These are phyloP conservation scores for Aspergillus fumigatiaffinis DNA, from an alignment of 2,329 filamentous ascomycete species.

Conservation along the genomic window DNA sequence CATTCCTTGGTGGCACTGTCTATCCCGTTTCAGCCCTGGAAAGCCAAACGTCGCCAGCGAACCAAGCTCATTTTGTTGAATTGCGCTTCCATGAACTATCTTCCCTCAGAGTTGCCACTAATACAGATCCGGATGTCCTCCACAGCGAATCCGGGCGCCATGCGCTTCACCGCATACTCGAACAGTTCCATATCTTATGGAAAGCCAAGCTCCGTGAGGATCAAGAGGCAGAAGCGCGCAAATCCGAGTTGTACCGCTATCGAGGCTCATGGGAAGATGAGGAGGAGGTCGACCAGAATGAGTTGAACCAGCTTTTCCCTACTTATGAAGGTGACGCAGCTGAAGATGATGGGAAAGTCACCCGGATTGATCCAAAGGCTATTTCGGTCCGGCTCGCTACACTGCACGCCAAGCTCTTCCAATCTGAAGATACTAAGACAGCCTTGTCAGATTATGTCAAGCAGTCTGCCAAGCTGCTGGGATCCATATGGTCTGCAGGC, in stretches of 20 bases:
- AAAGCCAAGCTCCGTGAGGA: conserved; percentile 71
- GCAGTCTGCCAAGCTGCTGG: conserved; percentile 32
- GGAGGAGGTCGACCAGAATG: conserved; percentile 68
- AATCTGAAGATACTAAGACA: conserved; percentile 23
- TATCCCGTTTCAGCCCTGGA: conserved; percentile 17
- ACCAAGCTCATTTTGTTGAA: conserved; percentile 28
- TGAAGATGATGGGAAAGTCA: conserved; percentile 27
- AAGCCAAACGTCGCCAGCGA: conserved; percentile 4
- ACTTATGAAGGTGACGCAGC: conserved; percentile 59
- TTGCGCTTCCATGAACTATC: conserved; percentile 36
- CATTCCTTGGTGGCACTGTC: conserved; percentile 33
- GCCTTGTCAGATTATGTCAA: conserved; percentile 33
- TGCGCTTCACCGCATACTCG: conserved; percentile 63
- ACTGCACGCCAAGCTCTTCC: conserved; percentile 51
- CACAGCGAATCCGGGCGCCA: conserved; percentile 46
- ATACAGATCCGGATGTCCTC: conserved; percentile 31
- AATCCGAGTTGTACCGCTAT: conserved; percentile 77
- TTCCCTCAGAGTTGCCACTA: conserved; percentile 31
- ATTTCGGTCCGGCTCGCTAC: conserved; percentile 60
- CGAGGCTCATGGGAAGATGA: conserved; percentile 72
- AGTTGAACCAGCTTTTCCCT: conserved; percentile 79
- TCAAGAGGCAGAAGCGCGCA: conserved; percentile 68
- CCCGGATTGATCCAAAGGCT: conserved; percentile 45
- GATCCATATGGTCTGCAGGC: conserved; percentile 28
- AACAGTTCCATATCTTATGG: conserved; percentile 76